Evolutionary conservation across 2,329 filamentous ascomycete species (phyloP), one percentile per base, ranked within the genome.

Genomic region (Ophiostoma ulmi): DNA sequence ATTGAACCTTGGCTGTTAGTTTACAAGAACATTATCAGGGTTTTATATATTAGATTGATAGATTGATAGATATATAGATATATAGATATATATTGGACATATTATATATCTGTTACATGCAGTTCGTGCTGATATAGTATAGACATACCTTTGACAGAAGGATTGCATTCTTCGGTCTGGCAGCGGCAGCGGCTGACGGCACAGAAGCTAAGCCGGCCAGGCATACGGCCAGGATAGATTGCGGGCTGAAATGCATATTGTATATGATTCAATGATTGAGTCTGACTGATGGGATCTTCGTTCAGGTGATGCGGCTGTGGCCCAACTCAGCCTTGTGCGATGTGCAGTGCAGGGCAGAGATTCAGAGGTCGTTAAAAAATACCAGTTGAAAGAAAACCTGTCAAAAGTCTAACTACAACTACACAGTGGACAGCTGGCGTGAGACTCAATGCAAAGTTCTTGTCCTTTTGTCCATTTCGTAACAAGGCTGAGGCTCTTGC

Each of bases 131-230:
- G 14, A 35, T 6, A 11, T 14, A 20, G 4, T 31, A 22, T 22
- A 88, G 83, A 74, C 91, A 85, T 70, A 97, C 90, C 3, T 83
- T 76, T 41, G 85, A 87, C 75, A 87, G 83, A 71, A 85, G 83
- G 76, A 87, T 84, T 71, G 85, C 85, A 75, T 86, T 79, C 55
- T 80, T 81, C 71, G 84, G 81, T 8, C 11, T n/a, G 14, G 41
- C 41, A 8, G 41, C 44, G 6, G 66, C 63, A 3, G 68, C 58
- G 2, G 58, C 39, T 41, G 55, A 36, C 38, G 36, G 55, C 36
- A 69, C 35, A 63, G 73, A 64, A 20, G 67, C 69, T 26, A 68
- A 63, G 63, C 67, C 44, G 14, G 26, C 26, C 3, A 68, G 31
- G 66, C 66, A 31, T 1, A 31, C 66, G 5, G 44, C 41, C 41